Evolutionary conservation across 2,329 filamentous ascomycete species (phyloP).

Genomic region (Pezicula carpinea): DNA sequence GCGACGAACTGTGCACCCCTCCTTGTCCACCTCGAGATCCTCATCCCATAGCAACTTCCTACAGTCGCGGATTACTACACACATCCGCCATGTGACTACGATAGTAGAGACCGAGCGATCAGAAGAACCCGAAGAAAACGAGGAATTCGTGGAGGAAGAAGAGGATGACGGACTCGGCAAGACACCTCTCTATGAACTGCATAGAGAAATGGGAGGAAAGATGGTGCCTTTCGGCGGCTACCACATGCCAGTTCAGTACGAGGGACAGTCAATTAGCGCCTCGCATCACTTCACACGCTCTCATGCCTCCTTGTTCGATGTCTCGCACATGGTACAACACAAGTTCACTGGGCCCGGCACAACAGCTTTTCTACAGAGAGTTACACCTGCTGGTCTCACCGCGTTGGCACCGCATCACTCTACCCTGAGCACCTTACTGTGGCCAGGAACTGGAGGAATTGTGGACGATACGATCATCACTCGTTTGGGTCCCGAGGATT

Average conservation of each 20-base stretch:
- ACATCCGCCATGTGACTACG: slow-evolving; percentile 12
- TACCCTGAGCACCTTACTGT: slow-evolving; percentile 79
- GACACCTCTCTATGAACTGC: slow-evolving; percentile 76
- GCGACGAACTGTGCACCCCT: not conserved
- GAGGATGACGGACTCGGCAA: slow-evolving; percentile 39
- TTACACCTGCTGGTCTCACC: slow-evolving; percentile 73
- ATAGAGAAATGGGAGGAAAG: slow-evolving; percentile 75
- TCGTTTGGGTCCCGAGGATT: slow-evolving; percentile 65
- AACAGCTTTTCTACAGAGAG: slow-evolving; percentile 71
- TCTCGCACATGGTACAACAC: slow-evolving; percentile 95
- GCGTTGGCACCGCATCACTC: slow-evolving; percentile 63
- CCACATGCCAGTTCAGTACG: slow-evolving; percentile 89
- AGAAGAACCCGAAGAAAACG: not conserved
- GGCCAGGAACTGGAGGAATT: slow-evolving; percentile 79
- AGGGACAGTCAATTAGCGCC: slow-evolving; percentile 68
- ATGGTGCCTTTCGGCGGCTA: slow-evolving; percentile 97
- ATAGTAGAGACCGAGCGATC: not conserved
- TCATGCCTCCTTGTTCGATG: slow-evolving; percentile 90
- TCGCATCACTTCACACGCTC: slow-evolving; percentile 87
- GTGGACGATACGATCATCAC: slow-evolving; percentile 93
- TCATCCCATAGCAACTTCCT: slow-evolving; percentile 3
- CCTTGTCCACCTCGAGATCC: not conserved
- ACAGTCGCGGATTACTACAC: slow-evolving; percentile 5
- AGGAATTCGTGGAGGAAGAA: not conserved
- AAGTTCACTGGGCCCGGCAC: slow-evolving; percentile 77